Evolutionary conservation across 305 asterid species (phyloP), one percentile per base, ranked within the genome.

Genomic region (Rubia tinctorum): DNA sequence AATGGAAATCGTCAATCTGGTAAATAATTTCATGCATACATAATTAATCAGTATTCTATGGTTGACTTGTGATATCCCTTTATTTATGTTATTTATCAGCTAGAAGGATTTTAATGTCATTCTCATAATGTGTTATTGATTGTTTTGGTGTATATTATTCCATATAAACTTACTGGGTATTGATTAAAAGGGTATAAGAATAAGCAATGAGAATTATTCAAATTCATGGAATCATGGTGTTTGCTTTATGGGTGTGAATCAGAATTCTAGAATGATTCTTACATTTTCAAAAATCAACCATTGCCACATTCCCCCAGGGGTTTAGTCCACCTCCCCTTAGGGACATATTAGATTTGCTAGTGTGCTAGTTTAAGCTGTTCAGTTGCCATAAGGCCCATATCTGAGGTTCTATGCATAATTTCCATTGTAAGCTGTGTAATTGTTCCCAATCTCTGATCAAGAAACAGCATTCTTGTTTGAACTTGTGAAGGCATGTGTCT

Each of bases 1-100:
- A 90, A 87, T 81, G 79, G 84, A 55, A 91, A 81, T 74, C 87
- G 88, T 53, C 82, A 84, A 83, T 84, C 92, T 78, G 97, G 98
- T 93, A 90, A 66, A 63, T n/a, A 53, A 62, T 68, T 42, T 61
- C 71, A 47, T 47, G 43, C 25, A 3, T n/a, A 15, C 18, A 9
- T 23, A 20, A 18, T 72, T n/a, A 25, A 58, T 12, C 25, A 51
- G 22, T n/a, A 13, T 15, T 69, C 56, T 49, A 37, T 37, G 37
- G 51, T 17, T 71, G 25, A 7, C 58, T n/a, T 37, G 2, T 58
- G 66, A 39, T 40, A 39, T 40, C 40, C 49, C 18, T 39, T 40
- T 0, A 25, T 18, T 51, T 8, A 25, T 10, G 27, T 7, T 0
- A 17, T 25, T 27, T 68, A 49, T 34, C 27, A 23, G n/a, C 49